Conservation (phyloP, 140 eudicot species). For the Cichorium intybus region DNA sequence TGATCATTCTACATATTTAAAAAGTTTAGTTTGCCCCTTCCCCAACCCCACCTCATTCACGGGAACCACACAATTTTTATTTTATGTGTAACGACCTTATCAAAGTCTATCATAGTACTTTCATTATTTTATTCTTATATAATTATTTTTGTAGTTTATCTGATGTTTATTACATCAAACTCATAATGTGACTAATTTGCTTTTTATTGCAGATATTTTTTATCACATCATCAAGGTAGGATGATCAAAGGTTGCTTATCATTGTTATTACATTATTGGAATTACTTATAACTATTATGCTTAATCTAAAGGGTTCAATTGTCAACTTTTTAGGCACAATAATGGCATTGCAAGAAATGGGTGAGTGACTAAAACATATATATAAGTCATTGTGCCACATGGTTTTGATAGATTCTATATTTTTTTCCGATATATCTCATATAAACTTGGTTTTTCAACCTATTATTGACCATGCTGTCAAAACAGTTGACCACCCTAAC, state of each 20-base stretch:
- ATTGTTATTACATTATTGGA: slow-evolving; percentile 8
- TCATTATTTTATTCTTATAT: neutral
- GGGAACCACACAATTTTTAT: too few species aligned
- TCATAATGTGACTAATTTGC: slow-evolving; percentile 18
- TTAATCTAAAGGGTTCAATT: slow-evolving; percentile 15
- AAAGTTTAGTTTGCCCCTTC: too few species aligned
- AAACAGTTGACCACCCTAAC: too few species aligned
- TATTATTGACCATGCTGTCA: too few species aligned
- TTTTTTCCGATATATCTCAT: too few species aligned
- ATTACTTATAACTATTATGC: too few species aligned
- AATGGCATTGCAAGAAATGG: slow-evolving; percentile 39
- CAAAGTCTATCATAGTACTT: too few species aligned
- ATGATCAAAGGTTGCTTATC: neutral
- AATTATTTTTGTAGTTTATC: neutral
- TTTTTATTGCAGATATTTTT: slow-evolving; percentile 24
- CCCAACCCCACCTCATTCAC: too few species aligned
- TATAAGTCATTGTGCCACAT: too few species aligned
- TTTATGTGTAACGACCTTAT: too few species aligned
- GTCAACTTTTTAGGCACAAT: slow-evolving; percentile 24
- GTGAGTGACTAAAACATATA: slow-evolving; percentile 24
- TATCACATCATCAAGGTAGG: too few species aligned
- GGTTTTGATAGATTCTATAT: too few species aligned
- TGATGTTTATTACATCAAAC: neutral
- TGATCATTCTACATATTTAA: neutral
- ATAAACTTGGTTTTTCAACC: neutral